These are phyloP conservation scores for Pseudogymnoascus sp. DNA, from an alignment of 2,329 filamentous ascomycete genomes.

Conservation along the genomic window DNA sequence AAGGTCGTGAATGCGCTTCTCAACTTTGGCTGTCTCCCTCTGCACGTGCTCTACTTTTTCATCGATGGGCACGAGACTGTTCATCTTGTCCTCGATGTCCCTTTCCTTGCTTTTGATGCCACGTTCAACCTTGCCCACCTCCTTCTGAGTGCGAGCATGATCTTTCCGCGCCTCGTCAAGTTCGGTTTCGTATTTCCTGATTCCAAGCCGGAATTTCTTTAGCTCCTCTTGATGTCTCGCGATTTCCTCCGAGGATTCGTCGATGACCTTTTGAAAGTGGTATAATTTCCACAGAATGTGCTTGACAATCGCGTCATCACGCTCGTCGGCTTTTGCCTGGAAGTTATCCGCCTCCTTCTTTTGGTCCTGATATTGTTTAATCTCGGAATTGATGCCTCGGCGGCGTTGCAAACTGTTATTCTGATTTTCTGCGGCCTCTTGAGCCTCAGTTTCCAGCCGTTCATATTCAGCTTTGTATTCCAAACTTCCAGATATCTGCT, in stretches of 20 bases:
- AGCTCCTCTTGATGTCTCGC: conserved; percentile 90
- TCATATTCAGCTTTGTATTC: conserved; percentile 96
- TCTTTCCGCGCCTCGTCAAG: conserved; percentile 76
- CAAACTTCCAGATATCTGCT: conserved; percentile 93
- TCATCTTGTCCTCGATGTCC: conserved; percentile 77
- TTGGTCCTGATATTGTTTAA: conserved; percentile 95
- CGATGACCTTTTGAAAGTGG: conserved; percentile 87
- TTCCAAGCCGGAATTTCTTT: conserved; percentile 81
- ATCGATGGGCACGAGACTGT: conserved; percentile 76
- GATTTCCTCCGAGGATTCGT: conserved; percentile 83
- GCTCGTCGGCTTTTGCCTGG: conserved; percentile 80
- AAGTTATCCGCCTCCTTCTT: conserved; percentile 93
- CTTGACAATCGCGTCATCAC: conserved; percentile 82
- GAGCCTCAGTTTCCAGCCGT: conserved; percentile 72
- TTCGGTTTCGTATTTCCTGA: conserved; percentile 72
- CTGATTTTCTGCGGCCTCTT: conserved; percentile 81
- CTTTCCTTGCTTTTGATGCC: conserved; percentile 79
- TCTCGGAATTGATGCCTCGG: conserved; percentile 91
- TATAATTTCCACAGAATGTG: conserved; percentile 96
- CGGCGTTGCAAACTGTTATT: conserved; percentile 81
- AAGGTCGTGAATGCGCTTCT: conserved; percentile 60
- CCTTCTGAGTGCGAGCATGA: conserved; percentile 67
- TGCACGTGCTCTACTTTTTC: conserved; percentile 80
- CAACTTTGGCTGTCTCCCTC: conserved; percentile 59
- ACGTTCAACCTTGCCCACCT: conserved; percentile 74